Evolutionary conservation across 1,139 yeast genomes (phyloP), one percentile per base, ranked within the genome.

Genomic region (Suhomyces yuchorum): DNA sequence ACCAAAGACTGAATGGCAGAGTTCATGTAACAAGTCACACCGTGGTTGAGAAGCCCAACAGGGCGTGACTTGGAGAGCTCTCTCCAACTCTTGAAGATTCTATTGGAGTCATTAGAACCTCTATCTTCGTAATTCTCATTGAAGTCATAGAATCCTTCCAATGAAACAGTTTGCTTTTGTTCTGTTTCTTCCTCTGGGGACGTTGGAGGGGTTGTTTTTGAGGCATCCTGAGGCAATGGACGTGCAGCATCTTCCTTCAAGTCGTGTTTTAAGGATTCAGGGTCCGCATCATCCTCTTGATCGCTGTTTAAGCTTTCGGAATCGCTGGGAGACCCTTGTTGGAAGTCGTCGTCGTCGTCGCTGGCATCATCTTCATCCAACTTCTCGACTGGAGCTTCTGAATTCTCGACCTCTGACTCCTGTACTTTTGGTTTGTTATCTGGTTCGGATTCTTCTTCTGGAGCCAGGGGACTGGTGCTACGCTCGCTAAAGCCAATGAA

Each of bases 1-100:
- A 92, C 66, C 71, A 93, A 71, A 1, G 96, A 84, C 68, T 93
- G 99, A 39, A 93, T 84, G 3, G 97, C 98, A 2, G 97, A 85
- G 65, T 93, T 93, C 82, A 93, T 91, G 67, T 92, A 93, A 65
- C 99, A 93, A 3, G 98, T 93, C 38, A 93, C 98, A 24, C 98
- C 98, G 55, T 87, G 92, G 65, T 93, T 93, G 49, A 88, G 68
- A 46, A 93, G 73, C 0, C 99, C 99, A 22, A 84, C 73, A 1
- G 97, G 96, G 48, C 66, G 67, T 28, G 61, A 59, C 26, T 77
- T 73, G 40, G 69, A 59, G 36, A 54, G 67, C 62, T 52, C 73
- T 48, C 82, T 75, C 89, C 93, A 85, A 54, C 79, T 81, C 61
- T 86, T 86, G 49, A 71, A 63, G 28, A 81, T 83, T 53, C 82